These are phyloP conservation scores for Scytalidium sp. DNA, from an alignment of 2,329 filamentous ascomycete genomes.

Conservation along the genomic window DNA sequence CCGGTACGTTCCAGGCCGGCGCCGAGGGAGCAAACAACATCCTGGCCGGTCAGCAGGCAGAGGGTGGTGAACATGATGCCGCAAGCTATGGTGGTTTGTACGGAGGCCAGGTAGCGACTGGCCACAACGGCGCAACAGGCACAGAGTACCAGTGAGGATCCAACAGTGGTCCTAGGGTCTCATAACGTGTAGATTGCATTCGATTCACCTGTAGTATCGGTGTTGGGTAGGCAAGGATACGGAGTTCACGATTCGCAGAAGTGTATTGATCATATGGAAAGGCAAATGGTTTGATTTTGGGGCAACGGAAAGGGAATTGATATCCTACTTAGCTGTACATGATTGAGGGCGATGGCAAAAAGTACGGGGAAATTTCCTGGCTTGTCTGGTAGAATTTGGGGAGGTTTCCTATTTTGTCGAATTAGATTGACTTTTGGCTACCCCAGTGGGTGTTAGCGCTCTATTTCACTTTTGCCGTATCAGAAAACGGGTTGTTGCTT, in stretches of 20 bases:
- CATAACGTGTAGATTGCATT: not conserved
- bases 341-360: not conserved
- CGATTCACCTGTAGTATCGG: not conserved
- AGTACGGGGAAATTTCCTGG: not conserved
- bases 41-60: conserved; percentile 27
- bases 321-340: not conserved
- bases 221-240: not conserved
- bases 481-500: not conserved
- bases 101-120: conserved; percentile 46
- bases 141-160: not conserved
- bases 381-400: not conserved
- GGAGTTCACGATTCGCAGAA: not conserved
- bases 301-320: not conserved
- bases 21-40: conserved; percentile 30
- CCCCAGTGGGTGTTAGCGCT: not conserved
- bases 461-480: not conserved
- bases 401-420: not conserved
- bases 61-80: conserved; percentile 28
- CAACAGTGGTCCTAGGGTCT: not conserved
- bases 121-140: conserved; percentile 52
- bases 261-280: not conserved
- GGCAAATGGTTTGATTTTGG: not conserved
- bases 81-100: conserved; percentile 37
- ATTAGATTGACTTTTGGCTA: not conserved
- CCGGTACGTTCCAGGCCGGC: conserved; percentile 23